Evolutionary conservation across 2,329 filamentous ascomycete genomes (phyloP), one percentile per base, ranked within the genome.

Genomic region (Ilyonectria mors-panacis): DNA sequence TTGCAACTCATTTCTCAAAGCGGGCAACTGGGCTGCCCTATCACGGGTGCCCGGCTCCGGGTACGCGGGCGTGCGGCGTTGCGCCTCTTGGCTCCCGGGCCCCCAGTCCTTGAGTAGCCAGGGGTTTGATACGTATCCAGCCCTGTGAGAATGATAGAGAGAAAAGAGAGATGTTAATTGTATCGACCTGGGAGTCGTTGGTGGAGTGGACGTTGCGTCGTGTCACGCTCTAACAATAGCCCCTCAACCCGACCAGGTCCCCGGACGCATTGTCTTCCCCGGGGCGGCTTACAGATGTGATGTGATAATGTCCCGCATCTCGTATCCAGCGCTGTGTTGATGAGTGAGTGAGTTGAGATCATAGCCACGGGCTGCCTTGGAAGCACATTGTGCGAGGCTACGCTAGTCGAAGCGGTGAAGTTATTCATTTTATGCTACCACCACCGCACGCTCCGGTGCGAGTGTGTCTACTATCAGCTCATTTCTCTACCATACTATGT

Each of bases 41-140:
- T 59, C 12, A 50, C 33, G 23, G 35, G 35, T n/a, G 50, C 28
- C 59, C 66, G 63, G 70, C 53, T 13, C 57, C 54, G 9, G 9
- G 37, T 50, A 13, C 42, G 37, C 64, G 55, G 30, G 57, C 48
- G 47, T 66, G 59, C 65, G 56, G 69, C 69, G 65, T 65, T 54
- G 59, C 70, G 65, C 71, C 63, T 61, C 63, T 28, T 53, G 19
- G 37, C 35, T 47, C 28, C n/a, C 21, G 37, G 42, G 39, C 51
- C 59, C 35, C 37, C n/a, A 10, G 10, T 26, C 17, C 19, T 15
- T 28, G 26, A 23, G 23, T 23, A 15, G 21, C 19, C 45, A 33
- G 30, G 30, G 30, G 8, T 33, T 12, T 26, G 26, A 26, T 26
- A 26, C 26, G 26, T 47, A n/a, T 56, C 35, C 39, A 28, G 47